Evolutionary conservation across 108 stramenopile genomes (phyloP).

Genomic region (Pseudonitzschia pungens): DNA sequence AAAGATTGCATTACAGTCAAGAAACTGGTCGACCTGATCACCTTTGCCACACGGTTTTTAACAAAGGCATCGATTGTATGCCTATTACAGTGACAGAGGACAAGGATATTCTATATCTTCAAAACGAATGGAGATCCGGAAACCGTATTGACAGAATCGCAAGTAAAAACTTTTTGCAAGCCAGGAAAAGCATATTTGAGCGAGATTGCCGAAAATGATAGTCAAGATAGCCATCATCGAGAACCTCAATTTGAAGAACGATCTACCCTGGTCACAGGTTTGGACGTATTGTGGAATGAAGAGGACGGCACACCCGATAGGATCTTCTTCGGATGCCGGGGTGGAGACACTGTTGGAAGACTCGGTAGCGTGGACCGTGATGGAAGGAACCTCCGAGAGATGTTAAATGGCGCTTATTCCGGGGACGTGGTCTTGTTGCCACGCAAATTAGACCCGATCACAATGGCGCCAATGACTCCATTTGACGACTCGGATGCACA

Average conservation of each 20-base stretch:
- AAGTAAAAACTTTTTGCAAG: not conserved
- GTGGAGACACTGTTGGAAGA: slow-evolving; percentile 12
- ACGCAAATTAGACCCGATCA: not conserved
- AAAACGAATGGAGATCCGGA: not conserved
- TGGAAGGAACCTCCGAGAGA: slow-evolving; percentile 1
- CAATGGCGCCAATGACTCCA: not conserved
- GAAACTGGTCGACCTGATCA: slow-evolving; percentile 11
- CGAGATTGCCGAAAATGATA: too few relatives aligned
- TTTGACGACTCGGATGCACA: too few relatives aligned
- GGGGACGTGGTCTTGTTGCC: not conserved
- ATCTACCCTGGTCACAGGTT: slow-evolving; percentile 12
- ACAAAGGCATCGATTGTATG: slow-evolving; percentile 13
- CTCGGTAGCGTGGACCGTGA: slow-evolving; percentile 11
- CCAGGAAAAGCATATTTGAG: too few relatives aligned
- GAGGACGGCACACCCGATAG: slow-evolving; percentile 14
- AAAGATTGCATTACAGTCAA: slow-evolving; percentile 9
- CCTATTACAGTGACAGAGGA: slow-evolving; percentile 1
- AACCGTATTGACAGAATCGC: not conserved
- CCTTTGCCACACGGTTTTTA: slow-evolving; percentile 12
- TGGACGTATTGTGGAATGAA: slow-evolving; percentile 26
- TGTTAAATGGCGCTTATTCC: slow-evolving; percentile 11
- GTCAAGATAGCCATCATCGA: too few relatives aligned
- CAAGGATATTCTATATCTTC: not conserved
- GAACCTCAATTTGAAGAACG: not conserved
- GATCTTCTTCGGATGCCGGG: slow-evolving; percentile 24